Evolutionary conservation across 1,139 yeast species (phyloP).

Genomic region (Debaryomyces sp.): DNA sequence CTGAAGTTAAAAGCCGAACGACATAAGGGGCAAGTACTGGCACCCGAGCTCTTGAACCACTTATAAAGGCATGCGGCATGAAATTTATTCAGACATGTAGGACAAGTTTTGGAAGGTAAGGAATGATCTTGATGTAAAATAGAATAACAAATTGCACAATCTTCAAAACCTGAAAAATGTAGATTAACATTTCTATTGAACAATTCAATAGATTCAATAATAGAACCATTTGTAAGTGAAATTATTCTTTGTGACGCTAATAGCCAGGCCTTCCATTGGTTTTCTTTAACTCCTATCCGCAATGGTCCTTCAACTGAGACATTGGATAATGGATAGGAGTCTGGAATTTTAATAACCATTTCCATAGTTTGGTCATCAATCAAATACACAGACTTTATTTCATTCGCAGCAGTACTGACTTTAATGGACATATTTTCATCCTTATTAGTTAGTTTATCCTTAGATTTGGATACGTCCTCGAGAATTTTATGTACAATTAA

Average conservation of each 20-base stretch:
- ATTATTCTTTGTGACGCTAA: conserved; percentile 85
- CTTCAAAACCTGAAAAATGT: conserved; percentile 91
- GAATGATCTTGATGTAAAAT: conserved; percentile 89
- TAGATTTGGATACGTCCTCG: conserved; percentile 47
- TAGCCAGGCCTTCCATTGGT: conserved; percentile 95
- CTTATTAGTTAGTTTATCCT: conserved; percentile 37
- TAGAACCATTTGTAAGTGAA: conserved; percentile 74
- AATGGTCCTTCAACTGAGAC: conserved; percentile 76
- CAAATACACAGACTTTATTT: conserved; percentile 70
- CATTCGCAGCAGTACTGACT: conserved; percentile 63
- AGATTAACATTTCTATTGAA: conserved; percentile 79
- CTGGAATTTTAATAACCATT: conserved; percentile 72
- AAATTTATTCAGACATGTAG: conserved; percentile 90
- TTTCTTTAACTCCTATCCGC: conserved; percentile 87
- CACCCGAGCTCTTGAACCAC: conserved; percentile 95
- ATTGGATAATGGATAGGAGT: conserved; percentile 71
- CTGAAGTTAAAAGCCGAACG: conserved; percentile 72
- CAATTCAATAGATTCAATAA: conserved; percentile 78
- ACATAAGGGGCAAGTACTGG: conserved; percentile 93
- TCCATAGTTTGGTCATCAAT: conserved; percentile 92
- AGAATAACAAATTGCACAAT: conserved; percentile 95
- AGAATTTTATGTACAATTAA: conserved; percentile 61
- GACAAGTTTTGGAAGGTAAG: conserved; percentile 84
- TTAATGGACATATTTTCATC: conserved; percentile 61
- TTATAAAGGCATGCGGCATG: conserved; percentile 97